Evolutionary conservation across 2,329 filamentous ascomycete genomes (phyloP).

Genomic region (Cercospora brassicicola): DNA sequence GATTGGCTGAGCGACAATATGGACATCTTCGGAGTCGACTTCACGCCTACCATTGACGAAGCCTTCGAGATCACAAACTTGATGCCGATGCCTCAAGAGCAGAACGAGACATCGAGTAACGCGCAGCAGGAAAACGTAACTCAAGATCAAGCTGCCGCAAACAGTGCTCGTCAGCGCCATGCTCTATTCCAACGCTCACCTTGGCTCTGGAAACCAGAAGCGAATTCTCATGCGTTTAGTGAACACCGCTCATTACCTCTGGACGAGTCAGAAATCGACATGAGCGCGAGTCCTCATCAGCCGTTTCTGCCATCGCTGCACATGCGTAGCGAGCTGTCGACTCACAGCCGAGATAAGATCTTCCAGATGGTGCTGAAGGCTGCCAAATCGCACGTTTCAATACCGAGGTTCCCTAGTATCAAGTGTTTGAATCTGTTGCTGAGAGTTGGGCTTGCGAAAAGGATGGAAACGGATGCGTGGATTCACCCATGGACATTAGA

Average conservation of each 20-base stretch:
- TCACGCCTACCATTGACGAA: slow-evolving; percentile 25
- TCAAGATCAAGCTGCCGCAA: neutral
- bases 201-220: slow-evolving; percentile 36
- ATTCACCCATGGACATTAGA: slow-evolving; percentile 39
- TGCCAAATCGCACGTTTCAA: slow-evolving; percentile 32
- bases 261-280: slow-evolving; percentile 34
- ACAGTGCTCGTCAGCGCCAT: slow-evolving; percentile 11
- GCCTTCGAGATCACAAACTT: slow-evolving; percentile 6
- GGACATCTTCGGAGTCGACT: slow-evolving; percentile 28
- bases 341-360: slow-evolving; percentile 34
- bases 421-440: slow-evolving; percentile 37
- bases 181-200: slow-evolving; percentile 21
- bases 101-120: neutral
- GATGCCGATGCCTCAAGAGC: neutral
- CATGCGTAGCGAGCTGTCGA: slow-evolving; percentile 30
- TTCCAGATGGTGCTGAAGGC: slow-evolving; percentile 38
- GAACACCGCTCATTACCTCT: slow-evolving; percentile 34
- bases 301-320: slow-evolving; percentile 31
- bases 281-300: slow-evolving; percentile 36
- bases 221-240: slow-evolving; percentile 36
- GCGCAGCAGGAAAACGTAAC: neutral
- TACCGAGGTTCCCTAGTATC: slow-evolving; percentile 37
- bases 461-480: slow-evolving; percentile 39
- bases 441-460: slow-evolving; percentile 38
- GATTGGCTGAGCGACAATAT: slow-evolving; percentile 20